Base-by-base conservation (phyloP, 164 flowering plant genomes). In the Vitis riparia region DNA sequence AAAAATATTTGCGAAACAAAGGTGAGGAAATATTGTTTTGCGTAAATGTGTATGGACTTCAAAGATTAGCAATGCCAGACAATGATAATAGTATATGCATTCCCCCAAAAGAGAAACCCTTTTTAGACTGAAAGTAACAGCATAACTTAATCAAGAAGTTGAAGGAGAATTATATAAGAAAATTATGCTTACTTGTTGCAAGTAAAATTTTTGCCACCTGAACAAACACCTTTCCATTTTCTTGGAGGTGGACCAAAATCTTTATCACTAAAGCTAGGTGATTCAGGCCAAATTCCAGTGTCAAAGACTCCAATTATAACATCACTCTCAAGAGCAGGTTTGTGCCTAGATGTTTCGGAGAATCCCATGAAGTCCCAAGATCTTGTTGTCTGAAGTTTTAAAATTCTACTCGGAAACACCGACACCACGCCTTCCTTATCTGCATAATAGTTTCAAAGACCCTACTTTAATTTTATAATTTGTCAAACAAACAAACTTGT, bases 191-290 rank as follows among this genome's bases (percentile, higher is more conserved):
- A 80, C 83, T 77, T 80, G 69, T 80, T 80, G 74, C 83, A 80
- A 13, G 75, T 72, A 72, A 80, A 80, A n/a, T 72, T 67, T 51
- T 37, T n/a, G 71, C 78, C 76, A 2, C 81, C 70, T 8, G 53
- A 29, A 30, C 83, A 77, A 27, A 50, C 68, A 27, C 83, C 83
- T 32, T 77, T 80, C 83, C 83, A 80, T 49, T 75, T 77, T 55
- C 17, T 16, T 8, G 83, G 83, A 55, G 78, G 65, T 66, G 79
- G 81, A 51, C 78, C 74, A 19, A 75, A 77, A 37, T 71, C 79
- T 16, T 69, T 53, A 51, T 69, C 75, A 55, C 52, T 72, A 32
- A 80, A 80, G 55, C 80, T 74, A 0, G 56, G 59, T 7, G 77
- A 69, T 23, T 80, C 78, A 17, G 80, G 83, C 81, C 79, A 80